Conservation (phyloP, 129 eudicot genomes). For the Solidago caesia region DNA sequence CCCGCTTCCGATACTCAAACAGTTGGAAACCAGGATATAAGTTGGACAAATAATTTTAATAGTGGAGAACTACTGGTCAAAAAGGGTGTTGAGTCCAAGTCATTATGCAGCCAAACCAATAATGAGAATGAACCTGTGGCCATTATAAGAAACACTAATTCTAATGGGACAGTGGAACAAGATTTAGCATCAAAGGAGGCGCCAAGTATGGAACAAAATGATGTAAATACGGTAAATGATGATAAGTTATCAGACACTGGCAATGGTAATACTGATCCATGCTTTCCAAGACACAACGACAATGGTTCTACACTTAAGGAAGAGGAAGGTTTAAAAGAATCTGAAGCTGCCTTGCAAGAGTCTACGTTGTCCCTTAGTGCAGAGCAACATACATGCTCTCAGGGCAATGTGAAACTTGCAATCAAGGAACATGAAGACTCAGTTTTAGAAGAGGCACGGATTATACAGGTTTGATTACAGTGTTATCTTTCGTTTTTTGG, state of each 20-base stretch:
- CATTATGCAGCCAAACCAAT: conserved; percentile 54
- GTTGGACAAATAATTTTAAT: conserved; percentile 40
- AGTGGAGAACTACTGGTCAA: conserved; percentile 29
- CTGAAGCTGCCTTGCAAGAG: conserved; percentile 31
- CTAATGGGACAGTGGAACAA: conserved; percentile 56
- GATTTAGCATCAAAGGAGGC: conserved; percentile 29
- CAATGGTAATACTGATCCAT: conserved; percentile 29
- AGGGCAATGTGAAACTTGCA: conserved; percentile 29
- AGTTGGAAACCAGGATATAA: conserved; percentile 36
- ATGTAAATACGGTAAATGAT: conserved; percentile 25
- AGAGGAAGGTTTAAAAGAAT: conserved; percentile 35
- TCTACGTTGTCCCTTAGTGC: conserved; percentile 26
- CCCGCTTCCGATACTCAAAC: conserved; percentile 30
- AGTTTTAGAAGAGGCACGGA: conserved; percentile 76
- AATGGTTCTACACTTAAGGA: conserved; percentile 42
- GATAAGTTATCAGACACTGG: conserved; percentile 25
- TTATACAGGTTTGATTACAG: conserved; percentile 64
- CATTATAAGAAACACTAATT: conserved; percentile 27
- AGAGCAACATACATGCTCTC: conserved; percentile 36
- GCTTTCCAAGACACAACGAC: conserved; percentile 32
- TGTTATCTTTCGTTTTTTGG: conserved; percentile 1
- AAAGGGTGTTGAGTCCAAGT: conserved; percentile 60
- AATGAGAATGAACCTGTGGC: conserved; percentile 36
- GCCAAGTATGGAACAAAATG: conserved; percentile 33
- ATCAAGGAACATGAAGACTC: conserved; percentile 78